Evolutionary conservation across 2,329 filamentous ascomycete species (phyloP).

Genomic region (Nemania diffusa): DNA sequence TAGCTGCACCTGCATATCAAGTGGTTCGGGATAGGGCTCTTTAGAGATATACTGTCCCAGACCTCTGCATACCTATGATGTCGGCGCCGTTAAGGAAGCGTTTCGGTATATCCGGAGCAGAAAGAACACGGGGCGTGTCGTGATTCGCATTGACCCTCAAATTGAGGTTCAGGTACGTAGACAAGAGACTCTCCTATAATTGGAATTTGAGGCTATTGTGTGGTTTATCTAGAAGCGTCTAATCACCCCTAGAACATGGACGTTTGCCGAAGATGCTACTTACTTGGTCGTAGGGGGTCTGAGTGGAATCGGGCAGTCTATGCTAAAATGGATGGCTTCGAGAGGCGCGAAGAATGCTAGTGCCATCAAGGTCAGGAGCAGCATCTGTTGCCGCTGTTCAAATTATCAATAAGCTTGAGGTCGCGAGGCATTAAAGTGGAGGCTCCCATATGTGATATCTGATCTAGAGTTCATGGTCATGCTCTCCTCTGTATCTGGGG

Average conservation of each 20-base stretch:
- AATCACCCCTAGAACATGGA: not conserved
- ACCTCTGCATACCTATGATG: conserved; percentile 23
- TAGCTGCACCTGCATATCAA: no score
- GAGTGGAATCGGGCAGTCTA: conserved; percentile 7
- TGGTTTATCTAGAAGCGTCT: not conserved
- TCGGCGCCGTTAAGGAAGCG: conserved; percentile 12
- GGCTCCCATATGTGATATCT: no score
- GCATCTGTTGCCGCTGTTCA: not conserved
- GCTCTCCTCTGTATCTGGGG: no score
- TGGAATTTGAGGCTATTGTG: no score
- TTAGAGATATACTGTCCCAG: no score
- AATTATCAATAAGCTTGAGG: no score
- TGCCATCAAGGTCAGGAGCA: conserved; percentile 9
- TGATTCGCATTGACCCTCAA: conserved; percentile 14
- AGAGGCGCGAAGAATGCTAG: conserved; percentile 2
- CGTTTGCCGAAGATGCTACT: not conserved
- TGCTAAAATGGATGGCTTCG: conserved; percentile 16
- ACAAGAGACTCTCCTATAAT: no score
- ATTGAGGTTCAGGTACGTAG: not conserved
- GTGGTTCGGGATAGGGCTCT: no score
- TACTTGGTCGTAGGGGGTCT: conserved; percentile 16
- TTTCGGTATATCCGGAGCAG: conserved; percentile 32
- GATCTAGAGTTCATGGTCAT: no score
- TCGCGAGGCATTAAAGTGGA: no score
- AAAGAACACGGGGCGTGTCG: conserved; percentile 24